phyloP scores from a whole-genome alignment of 306 rosid species.

The Myrica gale region DNA sequence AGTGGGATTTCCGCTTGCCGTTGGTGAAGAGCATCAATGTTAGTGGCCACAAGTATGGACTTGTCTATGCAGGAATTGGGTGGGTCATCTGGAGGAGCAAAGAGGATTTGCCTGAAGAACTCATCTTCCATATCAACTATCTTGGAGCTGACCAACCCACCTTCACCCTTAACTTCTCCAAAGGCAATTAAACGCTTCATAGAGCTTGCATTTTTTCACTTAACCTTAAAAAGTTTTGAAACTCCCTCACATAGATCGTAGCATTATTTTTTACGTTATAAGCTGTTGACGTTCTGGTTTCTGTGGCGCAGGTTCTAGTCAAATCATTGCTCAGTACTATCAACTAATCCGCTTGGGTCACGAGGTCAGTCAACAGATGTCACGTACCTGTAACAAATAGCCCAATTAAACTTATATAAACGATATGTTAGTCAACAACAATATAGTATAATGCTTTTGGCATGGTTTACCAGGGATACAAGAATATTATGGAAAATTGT shows the following conservation, averaged over 20 bases:
- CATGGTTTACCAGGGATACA: conserved; percentile 58
- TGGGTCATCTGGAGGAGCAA: conserved; percentile 90
- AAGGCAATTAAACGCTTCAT: conserved; percentile 38
- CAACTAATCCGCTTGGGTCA: conserved; percentile 83
- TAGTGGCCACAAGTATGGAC: conserved; percentile 91
- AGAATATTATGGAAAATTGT: conserved; percentile 85
- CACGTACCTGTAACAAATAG: not conserved
- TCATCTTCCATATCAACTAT: conserved; percentile 91
- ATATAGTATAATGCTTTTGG: not conserved
- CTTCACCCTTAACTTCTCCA: conserved; percentile 95
- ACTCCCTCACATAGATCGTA: not conserved
- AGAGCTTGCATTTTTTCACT: not conserved
- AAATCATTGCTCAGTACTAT: conserved; percentile 90
- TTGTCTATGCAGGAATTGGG: conserved; percentile 90
- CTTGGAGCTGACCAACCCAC: conserved; percentile 98
- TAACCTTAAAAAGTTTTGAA: not conserved
- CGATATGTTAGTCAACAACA: no score
- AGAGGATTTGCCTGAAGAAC: conserved; percentile 85
- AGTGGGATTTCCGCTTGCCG: conserved; percentile 84
- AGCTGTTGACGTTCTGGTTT: not conserved
- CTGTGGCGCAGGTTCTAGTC: conserved; percentile 77
- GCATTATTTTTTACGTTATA: not conserved
- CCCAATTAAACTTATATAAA: not conserved
- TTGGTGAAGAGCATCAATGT: conserved; percentile 92
- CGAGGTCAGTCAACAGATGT: conserved; percentile 52